Conservation (phyloP, 106 monocot genomes). For the Acorus gramineus region DNA sequence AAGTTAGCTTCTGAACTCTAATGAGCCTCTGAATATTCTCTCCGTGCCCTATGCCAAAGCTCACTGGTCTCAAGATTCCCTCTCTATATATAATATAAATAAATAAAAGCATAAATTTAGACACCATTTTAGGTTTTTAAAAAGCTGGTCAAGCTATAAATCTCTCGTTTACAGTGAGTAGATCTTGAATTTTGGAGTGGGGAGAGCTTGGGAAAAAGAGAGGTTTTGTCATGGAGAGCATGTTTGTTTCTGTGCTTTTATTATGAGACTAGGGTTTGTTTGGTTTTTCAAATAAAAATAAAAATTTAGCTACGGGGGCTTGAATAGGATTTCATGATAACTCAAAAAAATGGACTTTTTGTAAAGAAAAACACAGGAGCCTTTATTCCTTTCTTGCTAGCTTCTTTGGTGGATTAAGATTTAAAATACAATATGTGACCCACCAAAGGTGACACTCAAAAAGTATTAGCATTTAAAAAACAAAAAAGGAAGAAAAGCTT, state of each 20-base stretch:
- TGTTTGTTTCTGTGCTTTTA: constrained; percentile 6
- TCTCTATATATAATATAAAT: background rate
- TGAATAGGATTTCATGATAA: no score
- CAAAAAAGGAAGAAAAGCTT: no score
- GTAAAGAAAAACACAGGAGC: background rate
- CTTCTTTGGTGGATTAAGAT: background rate
- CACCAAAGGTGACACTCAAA: no score
- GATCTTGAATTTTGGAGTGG: background rate
- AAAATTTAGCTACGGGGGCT: no score
- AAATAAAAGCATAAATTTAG: no score
- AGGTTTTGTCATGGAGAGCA: constrained; percentile 15
- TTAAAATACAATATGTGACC: no score
- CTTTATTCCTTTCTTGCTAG: background rate
- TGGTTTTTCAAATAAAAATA: no score
- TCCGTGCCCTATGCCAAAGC: constrained; percentile 2
- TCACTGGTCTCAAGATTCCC: constrained; percentile 2
- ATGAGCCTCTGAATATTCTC: constrained; percentile 11
- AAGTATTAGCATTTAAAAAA: no score
- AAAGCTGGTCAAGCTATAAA: no score
- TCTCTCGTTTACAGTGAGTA: background rate
- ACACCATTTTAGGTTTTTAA: no score
- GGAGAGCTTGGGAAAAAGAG: constrained; percentile 15
- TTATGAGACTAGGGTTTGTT: no score
- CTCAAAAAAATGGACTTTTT: background rate
- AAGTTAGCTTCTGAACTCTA: constrained; percentile 16